Evolutionary conservation across 768 basidiomycete species (phyloP).

Genomic region (Rubroboletus satanas): DNA sequence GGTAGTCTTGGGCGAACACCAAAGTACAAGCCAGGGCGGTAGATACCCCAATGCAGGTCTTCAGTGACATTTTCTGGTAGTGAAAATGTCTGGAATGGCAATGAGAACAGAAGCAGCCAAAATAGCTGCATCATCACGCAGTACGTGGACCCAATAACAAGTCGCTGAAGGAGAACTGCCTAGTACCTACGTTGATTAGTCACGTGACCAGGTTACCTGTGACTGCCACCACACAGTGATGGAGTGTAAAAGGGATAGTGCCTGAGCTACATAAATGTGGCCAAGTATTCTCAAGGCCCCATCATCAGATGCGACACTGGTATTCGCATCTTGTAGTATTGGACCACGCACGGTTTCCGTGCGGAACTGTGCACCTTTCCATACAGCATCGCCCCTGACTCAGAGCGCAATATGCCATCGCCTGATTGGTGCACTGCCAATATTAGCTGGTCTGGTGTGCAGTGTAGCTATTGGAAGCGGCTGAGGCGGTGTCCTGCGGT

Average conservation of each 20-base stretch:
- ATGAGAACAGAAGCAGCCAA: slow-evolving; percentile 28
- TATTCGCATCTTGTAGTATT: not conserved
- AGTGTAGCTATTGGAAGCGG: not conserved
- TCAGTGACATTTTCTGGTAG: slow-evolving; percentile 33
- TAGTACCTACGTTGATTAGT: too few relatives aligned
- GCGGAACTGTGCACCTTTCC: not conserved
- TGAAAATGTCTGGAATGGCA: slow-evolving; percentile 18
- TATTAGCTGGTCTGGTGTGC: not conserved
- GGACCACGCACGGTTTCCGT: not conserved
- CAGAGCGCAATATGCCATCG: not conserved
- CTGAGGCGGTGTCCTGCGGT: not conserved
- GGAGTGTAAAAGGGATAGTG: too few relatives aligned
- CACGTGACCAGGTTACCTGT: not conserved
- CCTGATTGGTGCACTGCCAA: slow-evolving; percentile 4
- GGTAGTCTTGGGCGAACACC: slow-evolving; percentile 83
- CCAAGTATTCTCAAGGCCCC: too few relatives aligned
- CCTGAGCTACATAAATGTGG: too few relatives aligned
- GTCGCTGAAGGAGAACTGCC: not conserved
- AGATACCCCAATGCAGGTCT: slow-evolving; percentile 66
- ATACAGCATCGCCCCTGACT: not conserved
- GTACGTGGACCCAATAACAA: not conserved
- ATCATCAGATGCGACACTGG: not conserved
- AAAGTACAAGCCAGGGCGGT: slow-evolving; percentile 93
- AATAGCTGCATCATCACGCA: slow-evolving; percentile 17
- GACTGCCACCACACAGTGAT: not conserved